Evolutionary conservation across 2,329 filamentous ascomycete species (phyloP), one percentile per base, ranked within the genome.

Genomic region (Colletotrichum sp.): DNA sequence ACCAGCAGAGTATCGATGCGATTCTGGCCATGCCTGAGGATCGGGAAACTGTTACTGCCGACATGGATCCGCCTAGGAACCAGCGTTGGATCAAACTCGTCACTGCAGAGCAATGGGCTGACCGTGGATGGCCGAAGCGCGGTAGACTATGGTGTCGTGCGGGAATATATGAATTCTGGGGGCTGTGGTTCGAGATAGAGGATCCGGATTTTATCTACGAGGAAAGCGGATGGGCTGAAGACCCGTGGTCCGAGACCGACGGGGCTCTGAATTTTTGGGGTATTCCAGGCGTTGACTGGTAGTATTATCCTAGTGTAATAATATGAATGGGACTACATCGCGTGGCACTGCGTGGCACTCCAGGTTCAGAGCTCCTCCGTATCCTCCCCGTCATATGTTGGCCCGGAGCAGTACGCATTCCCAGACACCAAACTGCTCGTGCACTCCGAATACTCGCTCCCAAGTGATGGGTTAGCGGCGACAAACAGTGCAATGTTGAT

Each of bases 21-120:
- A 79, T 80, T 59, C 70, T 80, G 34, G 78, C 77, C 12, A 72
- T 80, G 49, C 77, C 79, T 3, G 75, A 78, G 39, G 75, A 80
- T 13, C 79, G 75, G 15, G 32, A 44, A 26, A 44, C 49, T 36
- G 28, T 62, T 36, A 60, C 59, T 21, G 68, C 66, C 2, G 6
- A 28, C 6, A 24, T 28, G 5, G 52, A 78, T 63, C 36, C 34
- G 12, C n/a, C 15, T 21, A 34, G 32, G 57, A 30, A 60, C 8
- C 12, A 60, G 21, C 64, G 72, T 57, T 80, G 78, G 76, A 26
- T 77, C 67, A 79, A 79, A 26, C 57, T 80, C 21, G 62, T 79
- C 26, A 71, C 57, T 24, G 13, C 2, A 62, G n/a, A 69, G 78
- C 21, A 59, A 63, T 60, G 69, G 70, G 70, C 65, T n/a, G 77